Evolutionary conservation across 2,329 filamentous ascomycete species (phyloP).

Genomic region (Trichoderma sp.): DNA sequence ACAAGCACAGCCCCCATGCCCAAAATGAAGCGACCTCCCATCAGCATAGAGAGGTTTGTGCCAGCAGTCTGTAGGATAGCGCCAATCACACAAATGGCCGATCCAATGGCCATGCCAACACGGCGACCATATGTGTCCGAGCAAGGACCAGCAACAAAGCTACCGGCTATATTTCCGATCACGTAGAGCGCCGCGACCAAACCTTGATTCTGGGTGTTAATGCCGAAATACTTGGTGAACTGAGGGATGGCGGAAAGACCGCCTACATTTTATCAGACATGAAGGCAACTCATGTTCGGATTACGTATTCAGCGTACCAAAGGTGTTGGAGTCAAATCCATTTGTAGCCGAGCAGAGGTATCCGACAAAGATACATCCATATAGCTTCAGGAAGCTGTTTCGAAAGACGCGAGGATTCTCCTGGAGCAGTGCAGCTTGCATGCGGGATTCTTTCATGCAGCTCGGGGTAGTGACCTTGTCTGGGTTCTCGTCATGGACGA

Average conservation of each 20-base stretch:
- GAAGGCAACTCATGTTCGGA: background rate
- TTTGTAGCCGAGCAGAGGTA: slow-evolving; percentile 8
- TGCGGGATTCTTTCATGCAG: slow-evolving; percentile 8
- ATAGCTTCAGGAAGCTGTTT: slow-evolving; percentile 8
- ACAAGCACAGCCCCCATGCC: slow-evolving; percentile 15
- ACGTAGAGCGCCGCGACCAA: slow-evolving; percentile 11
- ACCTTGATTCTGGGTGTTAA: slow-evolving; percentile 3
- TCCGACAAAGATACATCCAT: slow-evolving; percentile 6
- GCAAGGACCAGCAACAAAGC: slow-evolving; percentile 3
- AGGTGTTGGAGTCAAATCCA: slow-evolving; percentile 15
- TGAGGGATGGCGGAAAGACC: slow-evolving; percentile 5
- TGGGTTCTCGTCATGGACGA: slow-evolving; percentile 5
- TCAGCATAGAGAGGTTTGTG: slow-evolving; percentile 11
- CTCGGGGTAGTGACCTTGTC: background rate
- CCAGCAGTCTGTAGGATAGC: slow-evolving; percentile 11
- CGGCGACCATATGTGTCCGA: slow-evolving; percentile 13
- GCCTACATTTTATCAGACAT: background rate
- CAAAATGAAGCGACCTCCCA: slow-evolving; percentile 11
- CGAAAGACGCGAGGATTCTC: slow-evolving; percentile 8
- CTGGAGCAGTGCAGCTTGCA: slow-evolving; percentile 8
- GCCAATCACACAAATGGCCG: slow-evolving; percentile 5
- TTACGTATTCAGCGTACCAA: background rate
- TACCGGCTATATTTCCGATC: slow-evolving; percentile 12
- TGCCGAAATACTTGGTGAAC: slow-evolving; percentile 11
- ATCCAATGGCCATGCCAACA: slow-evolving; percentile 11